phyloP scores from a whole-genome alignment of 1,139 yeast species.

The Citeromyces siamensis region DNA sequence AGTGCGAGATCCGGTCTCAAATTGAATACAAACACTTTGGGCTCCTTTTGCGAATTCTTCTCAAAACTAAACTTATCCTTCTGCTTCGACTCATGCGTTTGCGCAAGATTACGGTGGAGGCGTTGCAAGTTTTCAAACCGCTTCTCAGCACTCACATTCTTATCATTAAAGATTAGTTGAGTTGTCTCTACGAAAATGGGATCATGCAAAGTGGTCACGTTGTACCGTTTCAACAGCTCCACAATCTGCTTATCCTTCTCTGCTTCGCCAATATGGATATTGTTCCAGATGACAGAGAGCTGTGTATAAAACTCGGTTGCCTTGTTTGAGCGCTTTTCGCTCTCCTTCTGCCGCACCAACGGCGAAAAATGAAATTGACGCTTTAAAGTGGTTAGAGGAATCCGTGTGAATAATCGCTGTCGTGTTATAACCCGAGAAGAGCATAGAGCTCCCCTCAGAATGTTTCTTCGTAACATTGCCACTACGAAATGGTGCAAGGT shows the following conservation, averaged over 20 bases:
- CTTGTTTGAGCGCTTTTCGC: constrained; percentile 16
- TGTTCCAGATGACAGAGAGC: constrained; percentile 15
- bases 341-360: constrained; percentile 6
- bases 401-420: not conserved
- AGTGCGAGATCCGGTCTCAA: constrained; percentile 4
- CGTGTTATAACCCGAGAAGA: not conserved
- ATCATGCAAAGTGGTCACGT: constrained; percentile 18
- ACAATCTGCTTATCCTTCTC: constrained; percentile 9
- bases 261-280: constrained; percentile 11
- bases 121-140: constrained; percentile 17
- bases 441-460: not conserved
- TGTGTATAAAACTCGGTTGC: constrained; percentile 12
- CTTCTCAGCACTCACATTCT: constrained; percentile 14
- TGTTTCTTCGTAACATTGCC: constrained; percentile 1
- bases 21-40: constrained; percentile 9
- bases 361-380: not conserved
- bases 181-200: constrained; percentile 17
- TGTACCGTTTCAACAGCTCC: constrained; percentile 14
- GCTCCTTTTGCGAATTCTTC: constrained; percentile 6
- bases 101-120: constrained; percentile 17
- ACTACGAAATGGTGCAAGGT: not conserved
- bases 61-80: constrained; percentile 5
- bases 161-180: constrained; percentile 14
- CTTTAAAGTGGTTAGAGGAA: not conserved
- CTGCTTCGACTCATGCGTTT: constrained; percentile 13